Conservation (phyloP, 1,139 yeast species). For the Pneumocystis wakefieldiae region DNA sequence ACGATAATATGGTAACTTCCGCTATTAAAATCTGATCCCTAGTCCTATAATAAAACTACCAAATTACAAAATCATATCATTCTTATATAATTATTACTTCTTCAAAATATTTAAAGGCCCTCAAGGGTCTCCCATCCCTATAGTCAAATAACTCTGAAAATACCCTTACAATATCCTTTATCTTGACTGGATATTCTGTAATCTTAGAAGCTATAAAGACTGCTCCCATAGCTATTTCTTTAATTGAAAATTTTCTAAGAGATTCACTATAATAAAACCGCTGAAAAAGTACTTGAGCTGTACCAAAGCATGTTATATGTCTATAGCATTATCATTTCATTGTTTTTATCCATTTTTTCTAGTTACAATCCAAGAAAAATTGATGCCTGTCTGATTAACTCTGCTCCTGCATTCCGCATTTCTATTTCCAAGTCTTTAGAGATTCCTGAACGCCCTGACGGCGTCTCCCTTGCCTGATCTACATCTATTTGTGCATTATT, state of each 20-base stretch:
- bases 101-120: background rate
- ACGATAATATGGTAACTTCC: background rate
- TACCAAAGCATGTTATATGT: background rate
- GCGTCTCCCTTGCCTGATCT: background rate
- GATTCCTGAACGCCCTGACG: background rate
- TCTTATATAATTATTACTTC: background rate
- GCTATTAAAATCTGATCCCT: background rate
- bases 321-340: background rate
- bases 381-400: background rate
- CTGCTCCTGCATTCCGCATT: background rate
- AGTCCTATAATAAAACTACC: background rate
- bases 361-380: background rate
- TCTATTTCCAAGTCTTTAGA: background rate
- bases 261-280: background rate
- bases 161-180: background rate
- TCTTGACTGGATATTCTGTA: background rate
- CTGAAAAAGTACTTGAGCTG: background rate
- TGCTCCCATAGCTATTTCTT: background rate
- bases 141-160: background rate
- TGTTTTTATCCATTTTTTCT: background rate
- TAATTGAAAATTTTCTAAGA: background rate
- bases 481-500: background rate
- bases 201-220: background rate
- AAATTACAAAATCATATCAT: background rate
- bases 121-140: background rate